Base-by-base conservation (phyloP, 179 eudicot genomes). In the Beta macrorhiza region DNA sequence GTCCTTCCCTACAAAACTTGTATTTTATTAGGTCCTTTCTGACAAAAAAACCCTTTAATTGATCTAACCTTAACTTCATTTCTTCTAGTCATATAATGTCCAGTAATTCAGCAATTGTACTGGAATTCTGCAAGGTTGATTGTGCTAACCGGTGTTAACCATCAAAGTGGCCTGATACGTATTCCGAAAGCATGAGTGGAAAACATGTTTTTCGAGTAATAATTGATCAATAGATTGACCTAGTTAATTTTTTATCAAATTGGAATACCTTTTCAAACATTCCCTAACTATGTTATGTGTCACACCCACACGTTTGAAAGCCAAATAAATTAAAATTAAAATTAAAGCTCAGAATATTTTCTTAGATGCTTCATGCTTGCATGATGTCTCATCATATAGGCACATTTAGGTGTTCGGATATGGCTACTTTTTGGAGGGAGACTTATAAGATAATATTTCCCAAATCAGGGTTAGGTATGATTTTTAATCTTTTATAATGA, bases 301-400 rank as follows among this genome's bases (percentile, higher is more conserved):
- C 84, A 59, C 84, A 85, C 84, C 75, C 84, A 59, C 84, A 85
- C 84, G 84, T 82, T 82, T 74, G 61, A 64, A 61, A 55, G 19
- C 14, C 59, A 42, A 0, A 52, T 56, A 64, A 25, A 25, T 25
- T 25, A 25, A 53, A 59, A 17, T 29, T 62, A 4, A 4, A 22
- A 37, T 37, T 37, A 37, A 37, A 37, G 3, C 42, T 37, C 42
- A 37, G 42, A 37, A 37, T 37, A 37, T 59, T 62, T 61, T 55
- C 8, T 57, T 58, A 65, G 49, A 12, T 81, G 67, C 15, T 12
- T 81, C 32, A 12, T 81, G 67, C 15, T 12, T 81, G 61, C 79
- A 74, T 80, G 20, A n/a, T 80, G 62, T 79, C 7, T 11, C 69
- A 45, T 5, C 75, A 37, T 67, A 11, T 29, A 37, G 42, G 42